Conservation (phyloP, 768 basidiomycete species). For the Sporobolomyces roseus region DNA sequence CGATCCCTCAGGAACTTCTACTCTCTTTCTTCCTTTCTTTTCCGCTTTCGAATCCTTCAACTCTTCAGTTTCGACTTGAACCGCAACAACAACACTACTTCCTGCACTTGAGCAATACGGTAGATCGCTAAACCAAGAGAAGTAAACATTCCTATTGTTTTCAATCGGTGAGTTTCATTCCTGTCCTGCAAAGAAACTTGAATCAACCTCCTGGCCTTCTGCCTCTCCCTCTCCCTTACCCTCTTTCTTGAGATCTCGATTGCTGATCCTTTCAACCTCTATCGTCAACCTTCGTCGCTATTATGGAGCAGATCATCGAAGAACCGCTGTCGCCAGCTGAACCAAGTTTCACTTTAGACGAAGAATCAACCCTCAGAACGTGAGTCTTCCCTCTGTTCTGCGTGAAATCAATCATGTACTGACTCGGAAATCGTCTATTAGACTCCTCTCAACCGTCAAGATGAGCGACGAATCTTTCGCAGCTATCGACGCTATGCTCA, state of each 20-base stretch:
- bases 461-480: constrained; percentile 34
- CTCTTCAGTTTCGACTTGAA: no score
- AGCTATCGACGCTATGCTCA: constrained; percentile 32
- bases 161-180: no score
- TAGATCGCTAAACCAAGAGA: not conserved
- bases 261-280: no score
- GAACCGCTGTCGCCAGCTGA: not conserved
- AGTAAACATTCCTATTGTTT: not conserved
- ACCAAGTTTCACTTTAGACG: not conserved
- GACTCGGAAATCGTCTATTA: not conserved
- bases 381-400: not conserved
- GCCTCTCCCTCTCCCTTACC: not conserved
- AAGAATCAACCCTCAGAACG: not conserved
- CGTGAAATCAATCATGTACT: not conserved
- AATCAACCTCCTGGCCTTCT: not conserved
- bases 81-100: not conserved
- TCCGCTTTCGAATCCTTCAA: no score
- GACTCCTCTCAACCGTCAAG: not conserved
- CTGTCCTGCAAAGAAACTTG: constrained; percentile 18
- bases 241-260: no score
- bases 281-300: not conserved
- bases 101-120: not conserved
- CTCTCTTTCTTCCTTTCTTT: no score
- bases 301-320: constrained; percentile 11
- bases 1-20: no score